Percentiles rank a stretch among this genome's conserved stretches.
These are phyloP conservation scores for Fomitopsis palustris DNA, from an alignment of 1,284 basidiomycete species.

Conservation along the genomic window DNA sequence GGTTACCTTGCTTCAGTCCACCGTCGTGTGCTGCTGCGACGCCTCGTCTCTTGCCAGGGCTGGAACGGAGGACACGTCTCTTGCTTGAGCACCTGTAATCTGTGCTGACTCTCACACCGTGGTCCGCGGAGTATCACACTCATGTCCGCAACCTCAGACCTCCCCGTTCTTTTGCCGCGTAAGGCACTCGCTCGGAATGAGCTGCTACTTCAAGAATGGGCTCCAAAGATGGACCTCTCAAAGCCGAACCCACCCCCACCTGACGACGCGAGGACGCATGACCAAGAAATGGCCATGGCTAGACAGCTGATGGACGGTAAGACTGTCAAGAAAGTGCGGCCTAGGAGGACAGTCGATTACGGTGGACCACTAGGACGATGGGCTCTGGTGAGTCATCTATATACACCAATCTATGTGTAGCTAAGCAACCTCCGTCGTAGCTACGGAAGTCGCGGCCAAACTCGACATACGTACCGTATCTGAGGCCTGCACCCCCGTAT, in stretches of 20 bases:
- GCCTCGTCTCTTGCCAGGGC: too few species aligned
- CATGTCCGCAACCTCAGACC: constrained; percentile 12
- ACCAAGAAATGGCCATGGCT: constrained; percentile 74
- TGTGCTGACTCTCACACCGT: too few species aligned
- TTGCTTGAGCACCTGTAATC: too few species aligned
- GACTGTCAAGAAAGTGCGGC: constrained; percentile 85
- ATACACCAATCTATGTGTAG: background rate
- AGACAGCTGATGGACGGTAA: constrained; percentile 69
- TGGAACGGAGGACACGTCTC: too few species aligned
- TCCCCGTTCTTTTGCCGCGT: constrained; percentile 21
- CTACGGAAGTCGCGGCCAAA: constrained; percentile 74
- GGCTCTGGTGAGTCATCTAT: constrained; percentile 58
- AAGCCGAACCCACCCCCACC: constrained; percentile 67
- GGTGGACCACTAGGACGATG: constrained; percentile 85
- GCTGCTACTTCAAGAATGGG: constrained; percentile 33
- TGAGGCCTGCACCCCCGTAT: constrained; percentile 80
- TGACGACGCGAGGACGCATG: constrained; percentile 70
- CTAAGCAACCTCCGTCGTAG: constrained; percentile 31
- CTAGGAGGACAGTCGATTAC: constrained; percentile 92
- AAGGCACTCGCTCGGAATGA: constrained; percentile 7
- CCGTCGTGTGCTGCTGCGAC: background rate
- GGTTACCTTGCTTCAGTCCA: background rate
- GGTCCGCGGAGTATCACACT: too few species aligned
- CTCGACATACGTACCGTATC: constrained; percentile 67
- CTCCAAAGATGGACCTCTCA: constrained; percentile 40